A percentile compares a stretch with the other conserved stretches of the same genome.
phyloP scores from a whole-genome alignment of 1,139 yeast genomes.

The Taiozyma sp. region DNA sequence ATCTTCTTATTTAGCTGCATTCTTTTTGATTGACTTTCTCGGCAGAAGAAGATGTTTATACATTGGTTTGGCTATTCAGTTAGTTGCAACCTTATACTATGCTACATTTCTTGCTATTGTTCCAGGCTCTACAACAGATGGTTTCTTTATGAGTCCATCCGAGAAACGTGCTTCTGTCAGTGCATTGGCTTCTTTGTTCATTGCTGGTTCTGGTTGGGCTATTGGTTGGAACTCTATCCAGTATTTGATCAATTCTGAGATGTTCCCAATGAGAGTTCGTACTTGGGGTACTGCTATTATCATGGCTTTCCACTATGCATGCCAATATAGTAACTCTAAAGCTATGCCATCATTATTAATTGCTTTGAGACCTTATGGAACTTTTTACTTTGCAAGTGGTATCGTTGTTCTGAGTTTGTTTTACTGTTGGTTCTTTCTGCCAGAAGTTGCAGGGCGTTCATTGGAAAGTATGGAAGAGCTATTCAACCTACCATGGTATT shows the following conservation, averaged over 20 bases:
- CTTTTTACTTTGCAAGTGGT: constrained; percentile 50
- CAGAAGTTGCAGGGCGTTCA: constrained; percentile 50
- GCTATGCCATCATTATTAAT: constrained; percentile 51
- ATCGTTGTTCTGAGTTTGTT: constrained; percentile 37
- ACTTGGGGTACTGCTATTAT: constrained; percentile 49
- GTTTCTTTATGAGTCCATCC: constrained; percentile 28
- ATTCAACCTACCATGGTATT: constrained; percentile 55
- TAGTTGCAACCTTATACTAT: constrained; percentile 30
- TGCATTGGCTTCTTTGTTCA: constrained; percentile 49
- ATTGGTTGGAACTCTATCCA: constrained; percentile 59
- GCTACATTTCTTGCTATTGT: constrained; percentile 44
- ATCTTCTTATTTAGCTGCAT: constrained; percentile 40
- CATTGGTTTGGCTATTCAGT: constrained; percentile 34
- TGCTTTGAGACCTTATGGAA: constrained; percentile 45
- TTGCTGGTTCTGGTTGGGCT: constrained; percentile 59
- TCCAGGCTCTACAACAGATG: constrained; percentile 38
- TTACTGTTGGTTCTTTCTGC: constrained; percentile 48
- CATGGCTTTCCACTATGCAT: constrained; percentile 56
- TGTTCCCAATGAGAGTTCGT: constrained; percentile 52
- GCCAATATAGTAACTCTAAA: constrained; percentile 57
- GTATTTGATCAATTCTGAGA: constrained; percentile 54
- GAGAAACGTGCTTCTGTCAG: constrained; percentile 39
- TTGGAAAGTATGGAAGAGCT: constrained; percentile 59
- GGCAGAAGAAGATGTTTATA: constrained; percentile 45
- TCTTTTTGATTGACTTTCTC: constrained; percentile 40